Conservation (phyloP, 176 grass and related monocot genomes). For the Pontederia paniculata region DNA sequence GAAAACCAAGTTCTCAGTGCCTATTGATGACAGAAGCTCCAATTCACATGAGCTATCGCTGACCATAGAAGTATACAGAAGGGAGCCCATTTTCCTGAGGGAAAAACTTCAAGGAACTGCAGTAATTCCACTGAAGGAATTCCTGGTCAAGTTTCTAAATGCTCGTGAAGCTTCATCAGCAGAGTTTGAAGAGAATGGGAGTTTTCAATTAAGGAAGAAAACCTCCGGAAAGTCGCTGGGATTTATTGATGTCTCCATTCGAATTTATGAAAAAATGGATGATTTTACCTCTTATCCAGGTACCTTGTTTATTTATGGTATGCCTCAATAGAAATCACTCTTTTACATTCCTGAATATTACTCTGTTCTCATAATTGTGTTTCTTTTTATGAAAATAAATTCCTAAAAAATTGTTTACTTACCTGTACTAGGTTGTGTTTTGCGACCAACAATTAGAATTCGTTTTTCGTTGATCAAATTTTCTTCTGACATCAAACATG, state of each 20-base stretch:
- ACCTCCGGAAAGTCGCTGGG: constrained; percentile 59
- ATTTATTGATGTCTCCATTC: constrained; percentile 63
- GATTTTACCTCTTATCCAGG: constrained; percentile 20
- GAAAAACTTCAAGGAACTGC: constrained; percentile 62
- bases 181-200: constrained; percentile 42
- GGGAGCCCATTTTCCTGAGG: constrained; percentile 75
- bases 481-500: not conserved
- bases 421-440: not conserved
- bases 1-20: constrained; percentile 65
- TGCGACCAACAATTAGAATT: not conserved
- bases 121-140: constrained; percentile 55
- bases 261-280: constrained; percentile 40
- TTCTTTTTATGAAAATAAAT: too few species aligned
- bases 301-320: constrained; percentile 3
- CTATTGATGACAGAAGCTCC: constrained; percentile 17
- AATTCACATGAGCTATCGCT: constrained; percentile 24
- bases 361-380: too few species aligned
- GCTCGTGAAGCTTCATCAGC: constrained; percentile 14
- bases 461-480: not conserved
- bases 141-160: constrained; percentile 31
- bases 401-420: too few species aligned
- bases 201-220: constrained; percentile 67
- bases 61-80: constrained; percentile 71
- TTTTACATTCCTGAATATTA: too few species aligned
- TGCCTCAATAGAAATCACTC: too few species aligned